phyloP scores from a whole-genome alignment of 306 rosid species.

The Cucurbita argyrosperma region DNA sequence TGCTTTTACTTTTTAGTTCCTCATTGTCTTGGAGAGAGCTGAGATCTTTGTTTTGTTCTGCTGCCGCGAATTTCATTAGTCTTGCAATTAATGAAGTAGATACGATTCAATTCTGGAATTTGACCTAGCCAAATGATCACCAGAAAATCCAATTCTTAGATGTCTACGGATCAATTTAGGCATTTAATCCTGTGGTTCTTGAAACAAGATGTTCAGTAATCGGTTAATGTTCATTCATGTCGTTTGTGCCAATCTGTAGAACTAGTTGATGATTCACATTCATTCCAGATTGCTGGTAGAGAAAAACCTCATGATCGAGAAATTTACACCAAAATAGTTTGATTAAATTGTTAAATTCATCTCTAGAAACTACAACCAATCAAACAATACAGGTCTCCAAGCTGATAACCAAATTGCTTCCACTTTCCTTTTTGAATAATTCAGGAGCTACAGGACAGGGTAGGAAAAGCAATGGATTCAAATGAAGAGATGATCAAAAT shows the following conservation, averaged over 20 bases:
- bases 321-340: not conserved
- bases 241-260: not conserved
- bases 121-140: not conserved
- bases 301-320: not conserved
- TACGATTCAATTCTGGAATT: not conserved
- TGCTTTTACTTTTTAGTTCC: not conserved
- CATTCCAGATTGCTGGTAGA: not conserved
- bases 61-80: not conserved
- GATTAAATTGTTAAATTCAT: not conserved
- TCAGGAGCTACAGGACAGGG: slow-evolving; percentile 88
- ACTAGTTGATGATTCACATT: not conserved
- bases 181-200: not conserved
- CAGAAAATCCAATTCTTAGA: not conserved
- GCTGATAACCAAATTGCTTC: not conserved
- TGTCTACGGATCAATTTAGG: not conserved
- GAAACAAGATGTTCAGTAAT: not conserved
- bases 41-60: not conserved
- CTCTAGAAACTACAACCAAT: not conserved
- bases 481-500: slow-evolving; percentile 63
- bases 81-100: not conserved
- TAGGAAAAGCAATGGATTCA: slow-evolving; percentile 53
- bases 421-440: not conserved
- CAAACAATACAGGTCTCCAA: not conserved
- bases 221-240: not conserved
- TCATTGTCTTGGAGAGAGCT: not conserved